Base-by-base conservation (phyloP, 164 flowering plant genomes). In the Vitis amurensis region DNA sequence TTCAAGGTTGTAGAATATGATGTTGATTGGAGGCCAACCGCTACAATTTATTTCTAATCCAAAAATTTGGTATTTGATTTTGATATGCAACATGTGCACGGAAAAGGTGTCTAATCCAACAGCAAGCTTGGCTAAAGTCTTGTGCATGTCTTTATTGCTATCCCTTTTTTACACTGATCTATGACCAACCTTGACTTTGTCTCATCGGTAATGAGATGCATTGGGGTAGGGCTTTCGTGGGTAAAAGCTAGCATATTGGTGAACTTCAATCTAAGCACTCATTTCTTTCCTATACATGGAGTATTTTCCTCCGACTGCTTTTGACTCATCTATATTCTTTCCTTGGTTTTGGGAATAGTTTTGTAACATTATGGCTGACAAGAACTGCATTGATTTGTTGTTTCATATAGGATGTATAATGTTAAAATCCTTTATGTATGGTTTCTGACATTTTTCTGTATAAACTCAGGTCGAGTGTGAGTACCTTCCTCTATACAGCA, bases 401-500 rank as follows among this genome's bases (percentile, higher is more conserved):
- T 27, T 57, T 15, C 49, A 53, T 13, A 51, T 15, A 7, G 11
- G 11, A 37, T 31, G 37, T 29, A 12, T 63, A 17, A 6, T 50
- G 44, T 50, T 48, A 19, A 11, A 66, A 9, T 11, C 57, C 15
- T 27, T 63, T 23, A 11, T 52, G 2, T 17, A 59, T 49, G 8
- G 63, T 53, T 29, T 66, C 12, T 12, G 29, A 27, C 48, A 55
- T 60, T 3, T 15, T 52, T 4, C 2, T 68, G 19, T 48, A 47
- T 67, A 69, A 23, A 19, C 77, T 76, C 89, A 90, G 97, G 97
- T 92, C 66, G 97, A 96, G 76, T 76, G 83, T 56, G 98, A 96
- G 76, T 96, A 73, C 77, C 90, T 88, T 11, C 97, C 99, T 31
- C 85, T 96, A 47, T 96, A 93, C 77, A 85, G 59, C 77, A 92